Evolutionary conservation across 2,329 filamentous ascomycete genomes (phyloP).

Genomic region (Fusarium bulbicola): DNA sequence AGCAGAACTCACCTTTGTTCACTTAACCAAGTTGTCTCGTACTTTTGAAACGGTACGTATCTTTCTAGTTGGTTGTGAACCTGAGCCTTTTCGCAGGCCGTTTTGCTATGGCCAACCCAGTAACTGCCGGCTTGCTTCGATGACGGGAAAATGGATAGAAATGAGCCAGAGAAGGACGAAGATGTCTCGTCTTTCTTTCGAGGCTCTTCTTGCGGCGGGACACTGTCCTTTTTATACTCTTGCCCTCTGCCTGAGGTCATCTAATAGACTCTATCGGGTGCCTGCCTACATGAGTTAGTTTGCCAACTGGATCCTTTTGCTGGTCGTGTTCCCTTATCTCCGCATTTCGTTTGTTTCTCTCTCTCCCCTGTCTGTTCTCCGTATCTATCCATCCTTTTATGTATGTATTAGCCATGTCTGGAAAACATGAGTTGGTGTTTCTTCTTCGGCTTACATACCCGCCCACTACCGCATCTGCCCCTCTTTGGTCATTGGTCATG

Average conservation of each 20-base stretch:
- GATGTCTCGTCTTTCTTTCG: conserved; percentile 28
- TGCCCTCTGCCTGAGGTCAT: conserved; percentile 34
- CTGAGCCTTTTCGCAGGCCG: conserved; percentile 22
- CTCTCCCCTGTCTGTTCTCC: neutral
- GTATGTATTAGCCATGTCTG: conserved; percentile 6
- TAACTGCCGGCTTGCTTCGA: conserved; percentile 34
- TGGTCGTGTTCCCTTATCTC: neutral
- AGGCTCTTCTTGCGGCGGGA: conserved; percentile 23
- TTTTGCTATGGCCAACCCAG: conserved; percentile 36
- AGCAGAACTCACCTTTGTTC: conserved; percentile 14
- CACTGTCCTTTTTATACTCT: conserved; percentile 42
- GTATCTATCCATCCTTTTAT: neutral
- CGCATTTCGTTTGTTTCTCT: neutral
- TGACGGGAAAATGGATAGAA: conserved; percentile 27
- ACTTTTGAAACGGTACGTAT: conserved; percentile 32
- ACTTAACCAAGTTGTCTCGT: neutral
- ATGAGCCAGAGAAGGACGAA: conserved; percentile 13
- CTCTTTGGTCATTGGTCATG: conserved; percentile 3
- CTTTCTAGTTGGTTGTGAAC: conserved; percentile 29
- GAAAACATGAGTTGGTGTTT: conserved; percentile 24
- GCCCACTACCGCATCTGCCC: conserved; percentile 15
- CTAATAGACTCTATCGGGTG: conserved; percentile 3
- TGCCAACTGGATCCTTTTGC: neutral
- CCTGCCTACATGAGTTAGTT: conserved; percentile 4
- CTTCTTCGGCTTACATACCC: neutral